These are phyloP conservation scores for Heritiera littoralis DNA, from an alignment of 345 rosid genomes.

Conservation along the genomic window DNA sequence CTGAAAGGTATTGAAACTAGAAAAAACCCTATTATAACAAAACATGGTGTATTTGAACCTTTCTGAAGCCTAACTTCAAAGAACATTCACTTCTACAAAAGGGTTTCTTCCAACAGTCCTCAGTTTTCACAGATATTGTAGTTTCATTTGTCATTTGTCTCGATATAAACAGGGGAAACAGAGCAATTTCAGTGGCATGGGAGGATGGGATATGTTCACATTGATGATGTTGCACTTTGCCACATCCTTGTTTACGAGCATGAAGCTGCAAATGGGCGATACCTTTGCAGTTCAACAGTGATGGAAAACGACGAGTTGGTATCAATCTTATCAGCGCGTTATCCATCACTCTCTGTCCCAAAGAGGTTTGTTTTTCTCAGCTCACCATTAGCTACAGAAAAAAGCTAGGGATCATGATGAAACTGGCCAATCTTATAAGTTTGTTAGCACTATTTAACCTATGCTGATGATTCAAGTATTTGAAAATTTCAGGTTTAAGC, in stretches of 20 bases:
- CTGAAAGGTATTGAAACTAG: slow-evolving; percentile 52
- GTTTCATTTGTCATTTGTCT: background rate
- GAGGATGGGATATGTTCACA: slow-evolving; percentile 89
- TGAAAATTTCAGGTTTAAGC: slow-evolving; percentile 56
- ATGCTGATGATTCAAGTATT: background rate
- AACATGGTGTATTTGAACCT: background rate
- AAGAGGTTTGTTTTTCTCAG: slow-evolving; percentile 39
- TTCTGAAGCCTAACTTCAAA: background rate
- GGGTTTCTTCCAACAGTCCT: background rate
- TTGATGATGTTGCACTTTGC: slow-evolving; percentile 80
- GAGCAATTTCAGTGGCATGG: slow-evolving; percentile 76
- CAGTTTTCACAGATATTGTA: background rate
- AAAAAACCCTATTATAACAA: background rate
- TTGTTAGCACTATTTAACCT: background rate
- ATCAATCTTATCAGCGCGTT: slow-evolving; percentile 54
- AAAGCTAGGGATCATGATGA: background rate
- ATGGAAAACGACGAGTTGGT: slow-evolving; percentile 54
- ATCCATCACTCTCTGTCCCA: slow-evolving; percentile 65
- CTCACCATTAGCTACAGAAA: too few relatives aligned
- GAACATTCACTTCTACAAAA: background rate
- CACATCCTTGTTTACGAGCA: slow-evolving; percentile 74
- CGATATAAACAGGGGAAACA: slow-evolving; percentile 48
- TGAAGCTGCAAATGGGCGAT: slow-evolving; percentile 54
- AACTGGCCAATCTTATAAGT: background rate
- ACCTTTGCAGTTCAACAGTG: slow-evolving; percentile 64